Percentiles rank a stretch among this genome's conserved stretches.
These are phyloP conservation scores for Wickerhamiella lipophila DNA, from an alignment of 805 yeast genomes.

Conservation along the genomic window DNA sequence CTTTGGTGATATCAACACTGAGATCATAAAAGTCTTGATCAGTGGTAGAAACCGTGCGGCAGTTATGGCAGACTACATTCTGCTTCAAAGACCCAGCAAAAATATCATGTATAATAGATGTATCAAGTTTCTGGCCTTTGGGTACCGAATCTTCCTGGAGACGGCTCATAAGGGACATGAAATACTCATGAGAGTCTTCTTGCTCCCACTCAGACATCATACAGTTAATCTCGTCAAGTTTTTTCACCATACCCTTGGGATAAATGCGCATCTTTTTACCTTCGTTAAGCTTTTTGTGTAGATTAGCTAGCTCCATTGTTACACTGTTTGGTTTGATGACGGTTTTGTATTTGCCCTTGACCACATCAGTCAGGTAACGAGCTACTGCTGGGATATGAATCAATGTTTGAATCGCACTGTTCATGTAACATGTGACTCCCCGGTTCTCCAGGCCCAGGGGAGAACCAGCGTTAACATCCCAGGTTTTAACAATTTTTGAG, in stretches of 20 bases:
- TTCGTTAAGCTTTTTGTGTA: constrained; percentile 21
- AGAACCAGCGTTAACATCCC: constrained; percentile 35
- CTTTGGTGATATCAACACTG: constrained; percentile 49
- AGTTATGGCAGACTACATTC: constrained; percentile 66
- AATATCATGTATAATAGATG: constrained; percentile 76
- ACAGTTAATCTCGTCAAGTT: constrained; percentile 75
- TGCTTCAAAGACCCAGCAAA: constrained; percentile 88
- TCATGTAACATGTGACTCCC: constrained; percentile 95
- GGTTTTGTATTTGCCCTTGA: constrained; percentile 36
- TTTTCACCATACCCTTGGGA: constrained; percentile 59
- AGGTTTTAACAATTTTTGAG: constrained; percentile 51
- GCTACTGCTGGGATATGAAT: constrained; percentile 84
- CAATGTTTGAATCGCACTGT: constrained; percentile 85
- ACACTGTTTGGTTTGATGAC: constrained; percentile 21
- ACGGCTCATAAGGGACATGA: constrained; percentile 78
- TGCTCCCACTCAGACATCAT: constrained; percentile 98
- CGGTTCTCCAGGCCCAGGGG: constrained; percentile 72
- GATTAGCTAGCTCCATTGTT: constrained; percentile 25
- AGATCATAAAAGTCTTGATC: constrained; percentile 90
- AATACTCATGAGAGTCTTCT: constrained; percentile 95
- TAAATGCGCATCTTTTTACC: constrained; percentile 40
- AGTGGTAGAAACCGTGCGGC: constrained; percentile 75
- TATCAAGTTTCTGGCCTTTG: constrained; percentile 67
- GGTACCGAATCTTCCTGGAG: constrained; percentile 90
- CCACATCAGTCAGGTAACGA: constrained; percentile 62